Percentiles rank a stretch among this genome's conserved stretches.
Conservation (phyloP, 1,284 basidiomycete genomes). For the Sparassis latifolia region DNA sequence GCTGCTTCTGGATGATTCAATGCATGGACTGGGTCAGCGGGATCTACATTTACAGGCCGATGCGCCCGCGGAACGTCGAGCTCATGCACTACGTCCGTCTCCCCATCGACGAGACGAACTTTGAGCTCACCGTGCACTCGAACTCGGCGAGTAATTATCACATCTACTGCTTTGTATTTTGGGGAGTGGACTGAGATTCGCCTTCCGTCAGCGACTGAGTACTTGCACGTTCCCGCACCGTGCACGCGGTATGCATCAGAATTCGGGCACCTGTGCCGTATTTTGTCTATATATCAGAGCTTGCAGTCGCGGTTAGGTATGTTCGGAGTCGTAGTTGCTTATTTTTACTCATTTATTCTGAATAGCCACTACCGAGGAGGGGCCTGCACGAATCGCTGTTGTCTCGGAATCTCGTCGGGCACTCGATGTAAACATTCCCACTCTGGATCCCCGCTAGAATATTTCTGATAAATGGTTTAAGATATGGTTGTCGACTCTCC, state of each 20-base stretch:
- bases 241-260: constrained; percentile 58
- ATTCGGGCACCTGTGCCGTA: constrained; percentile 64
- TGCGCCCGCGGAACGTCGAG: constrained; percentile 32
- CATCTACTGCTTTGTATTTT: neutral
- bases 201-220: constrained; percentile 38
- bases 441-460: neutral
- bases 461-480: constrained; percentile 17
- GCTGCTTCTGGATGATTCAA: constrained; percentile 74
- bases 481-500: constrained; percentile 59
- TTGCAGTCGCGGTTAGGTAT: constrained; percentile 36
- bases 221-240: constrained; percentile 54
- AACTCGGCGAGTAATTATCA: constrained; percentile 48
- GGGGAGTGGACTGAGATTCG: neutral
- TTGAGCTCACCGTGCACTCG: constrained; percentile 59
- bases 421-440: constrained; percentile 30
- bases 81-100: constrained; percentile 47
- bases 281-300: constrained; percentile 54
- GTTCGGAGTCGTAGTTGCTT: constrained; percentile 3
- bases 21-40: constrained; percentile 33
- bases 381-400: constrained; percentile 12
- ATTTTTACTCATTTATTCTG: neutral
- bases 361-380: constrained; percentile 14
- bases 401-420: constrained; percentile 34
- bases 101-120: constrained; percentile 71
- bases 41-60: constrained; percentile 25